Evolutionary conservation across 2,329 filamentous ascomycete genomes (phyloP).

Genomic region (Xylariaceae sp.): DNA sequence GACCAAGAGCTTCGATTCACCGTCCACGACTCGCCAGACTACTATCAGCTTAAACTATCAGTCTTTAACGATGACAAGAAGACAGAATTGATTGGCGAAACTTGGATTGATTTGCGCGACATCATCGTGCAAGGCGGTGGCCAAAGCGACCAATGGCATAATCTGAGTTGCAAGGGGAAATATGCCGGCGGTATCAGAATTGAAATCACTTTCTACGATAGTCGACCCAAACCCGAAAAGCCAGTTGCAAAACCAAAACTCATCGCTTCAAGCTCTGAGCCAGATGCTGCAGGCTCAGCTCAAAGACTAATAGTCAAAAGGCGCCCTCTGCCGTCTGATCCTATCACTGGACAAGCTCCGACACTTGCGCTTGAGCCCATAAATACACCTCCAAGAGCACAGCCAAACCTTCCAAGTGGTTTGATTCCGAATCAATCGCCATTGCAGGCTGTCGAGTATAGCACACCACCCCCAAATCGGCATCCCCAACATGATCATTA

Average conservation of each 20-base stretch:
- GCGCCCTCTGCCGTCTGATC: slow-evolving; percentile 82
- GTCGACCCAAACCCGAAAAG: slow-evolving; percentile 80
- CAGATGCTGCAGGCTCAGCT: slow-evolving; percentile 34
- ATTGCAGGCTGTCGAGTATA: slow-evolving; percentile 60
- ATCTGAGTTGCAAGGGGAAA: slow-evolving; percentile 85
- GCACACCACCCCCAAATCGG: slow-evolving; percentile 46
- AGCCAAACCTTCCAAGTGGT: slow-evolving; percentile 50
- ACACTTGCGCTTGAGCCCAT: slow-evolving; percentile 50
- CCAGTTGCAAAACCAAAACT: slow-evolving; percentile 61
- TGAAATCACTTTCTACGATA: slow-evolving; percentile 96
- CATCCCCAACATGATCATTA: slow-evolving; percentile 48
- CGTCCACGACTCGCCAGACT: slow-evolving; percentile 95
- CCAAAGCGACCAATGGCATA: slow-evolving; percentile 94
- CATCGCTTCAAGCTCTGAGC: slow-evolving; percentile 44
- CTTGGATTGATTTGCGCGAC: slow-evolving; percentile 82
- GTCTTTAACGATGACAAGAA: slow-evolving; percentile 99
- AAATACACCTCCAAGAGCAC: slow-evolving; percentile 56
- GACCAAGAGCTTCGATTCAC: slow-evolving; percentile 96
- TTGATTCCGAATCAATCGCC: slow-evolving; percentile 61
- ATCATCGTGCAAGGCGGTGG: slow-evolving; percentile 87
- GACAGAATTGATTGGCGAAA: slow-evolving; percentile 94
- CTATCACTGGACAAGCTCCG: slow-evolving; percentile 64
- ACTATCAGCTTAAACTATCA: slow-evolving; percentile 93
- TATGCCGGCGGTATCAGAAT: slow-evolving; percentile 95
- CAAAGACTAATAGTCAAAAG: slow-evolving; percentile 74